phyloP scores from a whole-genome alignment of 1,139 yeast genomes.

The Citeromyces siamensis region DNA sequence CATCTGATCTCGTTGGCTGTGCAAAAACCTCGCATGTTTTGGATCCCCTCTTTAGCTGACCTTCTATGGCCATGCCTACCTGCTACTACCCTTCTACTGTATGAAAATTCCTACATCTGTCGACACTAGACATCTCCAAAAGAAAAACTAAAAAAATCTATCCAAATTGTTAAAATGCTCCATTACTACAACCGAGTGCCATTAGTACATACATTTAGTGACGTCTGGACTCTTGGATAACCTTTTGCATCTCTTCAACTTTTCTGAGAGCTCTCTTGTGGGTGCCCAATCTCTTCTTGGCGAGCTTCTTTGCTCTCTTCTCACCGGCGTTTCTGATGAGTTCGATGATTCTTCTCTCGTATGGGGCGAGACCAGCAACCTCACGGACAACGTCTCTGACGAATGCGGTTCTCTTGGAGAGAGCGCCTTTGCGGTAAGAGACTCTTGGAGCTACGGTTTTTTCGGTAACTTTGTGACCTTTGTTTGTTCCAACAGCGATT shows the following conservation, averaged over 20 bases:
- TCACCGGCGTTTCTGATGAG: constrained; percentile 99
- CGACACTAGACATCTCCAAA: too few species aligned
- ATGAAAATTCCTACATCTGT: too few species aligned
- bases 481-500: constrained; percentile 97
- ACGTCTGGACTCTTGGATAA: constrained; percentile 98
- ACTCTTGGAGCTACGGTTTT: constrained; percentile 91
- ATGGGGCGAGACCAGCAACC: constrained; percentile 99
- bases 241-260: constrained; percentile 96
- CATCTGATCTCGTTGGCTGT: too few species aligned
- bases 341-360: constrained; percentile 99
- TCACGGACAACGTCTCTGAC: constrained; percentile 95
- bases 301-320: constrained; percentile 99
- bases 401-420: constrained; percentile 91
- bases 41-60: too few species aligned
- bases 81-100: too few species aligned
- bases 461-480: constrained; percentile 95
- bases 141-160: too few species aligned
- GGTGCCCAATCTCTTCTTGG: constrained; percentile 99
- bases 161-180: too few species aligned
- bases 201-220: constrained; percentile 26
- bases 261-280: constrained; percentile 99
- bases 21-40: too few species aligned
- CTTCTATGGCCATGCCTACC: too few species aligned
- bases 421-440: constrained; percentile 95
- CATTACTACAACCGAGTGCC: too few species aligned